phyloP scores from a whole-genome alignment of 306 rosid species.

The Cucurbita moschata region DNA sequence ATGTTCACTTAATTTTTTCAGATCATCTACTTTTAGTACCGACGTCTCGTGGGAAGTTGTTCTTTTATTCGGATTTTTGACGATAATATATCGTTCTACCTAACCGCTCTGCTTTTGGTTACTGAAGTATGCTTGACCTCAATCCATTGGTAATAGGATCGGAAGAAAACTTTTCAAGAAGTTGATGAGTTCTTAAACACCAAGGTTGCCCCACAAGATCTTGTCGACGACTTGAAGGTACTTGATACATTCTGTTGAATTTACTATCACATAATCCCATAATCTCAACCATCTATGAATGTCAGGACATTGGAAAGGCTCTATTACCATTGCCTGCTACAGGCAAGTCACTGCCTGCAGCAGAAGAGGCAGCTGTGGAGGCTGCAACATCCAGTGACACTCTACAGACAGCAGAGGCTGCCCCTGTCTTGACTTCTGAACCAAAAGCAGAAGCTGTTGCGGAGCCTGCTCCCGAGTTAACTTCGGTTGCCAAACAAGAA shows the following conservation, averaged over 20 bases:
- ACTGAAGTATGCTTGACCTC: background rate
- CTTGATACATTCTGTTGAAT: background rate
- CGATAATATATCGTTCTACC: background rate
- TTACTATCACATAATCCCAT: background rate
- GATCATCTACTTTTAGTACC: background rate
- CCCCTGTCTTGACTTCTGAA: no score
- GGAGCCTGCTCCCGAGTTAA: slow-evolving; percentile 36
- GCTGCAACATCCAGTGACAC: slow-evolving; percentile 15
- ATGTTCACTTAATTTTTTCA: background rate
- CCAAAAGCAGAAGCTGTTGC: slow-evolving; percentile 12
- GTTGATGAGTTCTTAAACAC: slow-evolving; percentile 70
- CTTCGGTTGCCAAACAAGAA: slow-evolving; percentile 52
- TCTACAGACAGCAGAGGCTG: slow-evolving; percentile 10
- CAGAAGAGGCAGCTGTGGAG: slow-evolving; percentile 30
- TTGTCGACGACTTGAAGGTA: slow-evolving; percentile 74
- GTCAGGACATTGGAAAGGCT: slow-evolving; percentile 75
- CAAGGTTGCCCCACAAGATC: slow-evolving; percentile 80
- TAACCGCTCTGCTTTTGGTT: background rate
- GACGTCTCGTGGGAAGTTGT: background rate
- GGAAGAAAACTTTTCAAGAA: slow-evolving; percentile 52
- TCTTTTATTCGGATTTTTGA: background rate
- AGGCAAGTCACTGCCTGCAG: slow-evolving; percentile 56
- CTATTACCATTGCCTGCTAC: slow-evolving; percentile 45
- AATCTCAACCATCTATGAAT: slow-evolving; percentile 8
- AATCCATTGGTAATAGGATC: slow-evolving; percentile 39